Percentiles rank a stretch among this genome's conserved stretches.
Conservation (phyloP, 306 rosid genomes). For the Ceratonia siliqua region DNA sequence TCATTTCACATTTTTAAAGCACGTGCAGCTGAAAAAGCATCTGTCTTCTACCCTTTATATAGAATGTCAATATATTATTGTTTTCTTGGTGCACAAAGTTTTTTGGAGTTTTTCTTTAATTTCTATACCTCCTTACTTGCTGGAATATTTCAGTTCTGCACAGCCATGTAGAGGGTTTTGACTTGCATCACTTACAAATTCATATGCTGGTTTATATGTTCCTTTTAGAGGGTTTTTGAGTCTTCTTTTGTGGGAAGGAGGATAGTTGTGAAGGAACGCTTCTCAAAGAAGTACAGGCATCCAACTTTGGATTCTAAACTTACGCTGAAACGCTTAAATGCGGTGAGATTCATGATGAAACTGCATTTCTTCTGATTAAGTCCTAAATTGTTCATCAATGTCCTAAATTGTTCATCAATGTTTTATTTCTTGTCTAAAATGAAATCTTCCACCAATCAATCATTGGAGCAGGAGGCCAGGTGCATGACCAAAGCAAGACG, state of each 20-base stretch:
- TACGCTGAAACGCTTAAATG: slow-evolving; percentile 79
- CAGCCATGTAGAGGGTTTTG: not conserved
- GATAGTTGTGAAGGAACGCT: slow-evolving; percentile 80
- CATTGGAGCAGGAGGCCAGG: slow-evolving; percentile 78
- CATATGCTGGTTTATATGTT: slow-evolving; percentile 17
- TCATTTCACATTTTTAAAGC: not conserved
- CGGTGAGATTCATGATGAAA: slow-evolving; percentile 40
- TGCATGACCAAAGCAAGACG: slow-evolving; percentile 89
- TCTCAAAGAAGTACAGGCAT: slow-evolving; percentile 90
- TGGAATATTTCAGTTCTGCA: not conserved
- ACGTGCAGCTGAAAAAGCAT: not conserved
- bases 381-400: not conserved
- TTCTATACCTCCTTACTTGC: not conserved
- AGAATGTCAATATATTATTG: not conserved
- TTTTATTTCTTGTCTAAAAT: slow-evolving; percentile 15
- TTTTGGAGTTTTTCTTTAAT: not conserved
- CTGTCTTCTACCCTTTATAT: not conserved
- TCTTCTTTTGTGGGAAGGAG: slow-evolving; percentile 77
- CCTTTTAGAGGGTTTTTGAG: slow-evolving; percentile 76
- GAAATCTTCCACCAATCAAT: slow-evolving; percentile 2
- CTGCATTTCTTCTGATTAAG: not conserved
- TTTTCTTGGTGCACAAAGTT: not conserved
- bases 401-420: not conserved
- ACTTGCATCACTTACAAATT: not conserved
- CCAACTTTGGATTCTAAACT: slow-evolving; percentile 87